Percentiles rank a stretch among this genome's conserved stretches.
Evolutionary conservation across 2,329 filamentous ascomycete species (phyloP).

Genomic region (Madurella fahalii): DNA sequence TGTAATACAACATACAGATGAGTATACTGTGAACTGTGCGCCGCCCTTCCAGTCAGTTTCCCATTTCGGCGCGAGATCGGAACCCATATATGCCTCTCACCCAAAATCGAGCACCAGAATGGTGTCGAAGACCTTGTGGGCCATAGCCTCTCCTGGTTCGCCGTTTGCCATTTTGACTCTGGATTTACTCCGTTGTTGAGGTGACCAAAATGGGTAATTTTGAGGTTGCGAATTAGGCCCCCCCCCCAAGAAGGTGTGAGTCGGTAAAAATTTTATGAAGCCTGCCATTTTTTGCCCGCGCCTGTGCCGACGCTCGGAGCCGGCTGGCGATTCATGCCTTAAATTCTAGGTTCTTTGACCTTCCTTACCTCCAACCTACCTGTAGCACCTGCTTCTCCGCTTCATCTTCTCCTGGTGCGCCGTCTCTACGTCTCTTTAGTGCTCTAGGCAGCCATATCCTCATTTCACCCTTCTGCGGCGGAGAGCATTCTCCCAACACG

Average conservation of each 20-base stretch:
- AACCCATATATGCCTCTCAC: constrained; percentile 8
- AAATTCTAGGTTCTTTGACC: constrained; percentile 14
- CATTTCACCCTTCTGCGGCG: too few species aligned
- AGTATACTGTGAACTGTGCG: constrained; percentile 21
- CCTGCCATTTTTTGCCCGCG: constrained; percentile 12
- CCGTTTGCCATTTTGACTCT: constrained; percentile 11
- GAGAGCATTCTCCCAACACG: too few species aligned
- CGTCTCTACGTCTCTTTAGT: too few species aligned
- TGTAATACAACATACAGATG: constrained; percentile 18
- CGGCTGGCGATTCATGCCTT: constrained; percentile 3
- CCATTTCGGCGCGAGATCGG: background rate
- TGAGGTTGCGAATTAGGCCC: constrained; percentile 1
- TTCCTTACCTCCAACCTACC: background rate
- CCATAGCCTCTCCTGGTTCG: constrained; percentile 21
- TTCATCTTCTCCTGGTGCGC: background rate
- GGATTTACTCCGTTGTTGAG: background rate
- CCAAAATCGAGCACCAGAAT: constrained; percentile 24
- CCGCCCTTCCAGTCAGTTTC: constrained; percentile 6
- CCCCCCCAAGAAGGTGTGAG: constrained; percentile 11
- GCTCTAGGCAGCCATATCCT: too few species aligned
- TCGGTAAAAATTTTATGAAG: constrained; percentile 13
- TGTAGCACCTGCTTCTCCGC: background rate
- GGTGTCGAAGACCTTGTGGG: constrained; percentile 23
- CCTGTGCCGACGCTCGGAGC: constrained; percentile 9
- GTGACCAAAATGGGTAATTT: constrained; percentile 4